A percentile compares a stretch with the other conserved stretches of the same genome.
These are phyloP conservation scores for Suhomyces maxii DNA, from an alignment of 1,139 yeast species.

Conservation along the genomic window DNA sequence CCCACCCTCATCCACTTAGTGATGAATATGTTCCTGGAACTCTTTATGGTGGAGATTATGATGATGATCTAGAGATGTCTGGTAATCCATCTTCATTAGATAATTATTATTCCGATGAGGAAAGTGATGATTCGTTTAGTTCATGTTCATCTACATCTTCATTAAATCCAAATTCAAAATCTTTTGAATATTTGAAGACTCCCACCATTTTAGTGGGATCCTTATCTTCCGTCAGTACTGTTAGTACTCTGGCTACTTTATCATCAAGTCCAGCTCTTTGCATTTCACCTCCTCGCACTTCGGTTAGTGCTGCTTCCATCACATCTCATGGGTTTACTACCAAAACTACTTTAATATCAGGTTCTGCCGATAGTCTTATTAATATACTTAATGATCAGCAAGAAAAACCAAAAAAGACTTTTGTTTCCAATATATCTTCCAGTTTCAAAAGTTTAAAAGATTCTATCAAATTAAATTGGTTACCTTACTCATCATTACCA, in stretches of 20 bases:
- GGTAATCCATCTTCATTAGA: background rate
- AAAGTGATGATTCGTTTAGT: conserved; percentile 10
- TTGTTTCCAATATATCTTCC: conserved; percentile 10
- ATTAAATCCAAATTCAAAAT: background rate
- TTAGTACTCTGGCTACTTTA: background rate
- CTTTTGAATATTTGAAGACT: background rate
- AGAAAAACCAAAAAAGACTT: background rate
- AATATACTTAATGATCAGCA: conserved; percentile 3
- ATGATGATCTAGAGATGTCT: conserved; percentile 3
- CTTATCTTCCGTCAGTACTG: background rate
- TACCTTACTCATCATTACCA: conserved; percentile 16
- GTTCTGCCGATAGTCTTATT: conserved; percentile 7
- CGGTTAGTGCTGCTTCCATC: conserved; percentile 2
- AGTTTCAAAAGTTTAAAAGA: conserved; percentile 10
- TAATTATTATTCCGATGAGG: conserved; percentile 9
- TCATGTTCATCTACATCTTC: conserved; percentile 3
- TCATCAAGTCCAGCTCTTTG: conserved; percentile 2
- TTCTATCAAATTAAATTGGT: conserved; percentile 6
- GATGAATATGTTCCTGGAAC: conserved; percentile 11
- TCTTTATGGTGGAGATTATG: conserved; percentile 6
- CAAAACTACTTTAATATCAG: background rate
- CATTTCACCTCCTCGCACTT: conserved; percentile 7
- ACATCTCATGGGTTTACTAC: conserved; percentile 7
- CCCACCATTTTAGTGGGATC: background rate
- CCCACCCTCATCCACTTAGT: conserved; percentile 9